Conservation (phyloP, 164 flowering plant species). For the Santalum album region DNA sequence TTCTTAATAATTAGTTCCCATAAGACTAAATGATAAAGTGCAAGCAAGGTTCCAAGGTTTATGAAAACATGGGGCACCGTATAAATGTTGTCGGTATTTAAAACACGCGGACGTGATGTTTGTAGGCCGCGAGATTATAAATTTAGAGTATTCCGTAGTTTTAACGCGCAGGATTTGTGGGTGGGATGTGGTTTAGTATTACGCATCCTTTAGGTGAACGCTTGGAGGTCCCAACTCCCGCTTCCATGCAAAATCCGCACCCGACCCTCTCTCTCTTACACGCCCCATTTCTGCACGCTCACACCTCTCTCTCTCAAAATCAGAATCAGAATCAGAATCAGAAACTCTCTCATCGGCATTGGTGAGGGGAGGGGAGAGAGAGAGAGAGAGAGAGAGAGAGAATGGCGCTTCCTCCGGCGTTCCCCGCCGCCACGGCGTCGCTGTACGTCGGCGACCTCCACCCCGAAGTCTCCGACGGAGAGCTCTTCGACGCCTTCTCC, state of each 20-base stretch:
- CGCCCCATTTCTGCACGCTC: neutral
- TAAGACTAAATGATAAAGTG: no score
- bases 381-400: neutral
- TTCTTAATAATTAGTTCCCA: no score
- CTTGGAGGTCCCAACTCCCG: conserved; percentile 7
- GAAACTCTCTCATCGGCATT: neutral
- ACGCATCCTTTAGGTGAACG: neutral
- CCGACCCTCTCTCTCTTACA: neutral
- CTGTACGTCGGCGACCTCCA: conserved; percentile 86
- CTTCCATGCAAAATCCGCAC: conserved; percentile 8
- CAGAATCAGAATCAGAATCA: neutral
- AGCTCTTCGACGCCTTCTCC: conserved; percentile 43
- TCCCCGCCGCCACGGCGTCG: conserved; percentile 34
- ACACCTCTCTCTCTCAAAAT: neutral
- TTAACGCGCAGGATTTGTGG: neutral
- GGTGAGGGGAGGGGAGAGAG: neutral
- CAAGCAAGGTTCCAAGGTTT: no score
- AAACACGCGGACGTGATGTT: no score
- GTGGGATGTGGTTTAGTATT: neutral
- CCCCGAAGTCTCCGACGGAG: conserved; percentile 47
- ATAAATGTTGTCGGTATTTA: no score
- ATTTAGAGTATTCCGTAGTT: no score
- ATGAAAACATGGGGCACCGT: no score
- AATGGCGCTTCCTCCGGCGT: conserved; percentile 35
- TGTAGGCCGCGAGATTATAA: no score